Evolutionary conservation across 352 stramenopile species (phyloP).

Genomic region (Phytophthora idaei): DNA sequence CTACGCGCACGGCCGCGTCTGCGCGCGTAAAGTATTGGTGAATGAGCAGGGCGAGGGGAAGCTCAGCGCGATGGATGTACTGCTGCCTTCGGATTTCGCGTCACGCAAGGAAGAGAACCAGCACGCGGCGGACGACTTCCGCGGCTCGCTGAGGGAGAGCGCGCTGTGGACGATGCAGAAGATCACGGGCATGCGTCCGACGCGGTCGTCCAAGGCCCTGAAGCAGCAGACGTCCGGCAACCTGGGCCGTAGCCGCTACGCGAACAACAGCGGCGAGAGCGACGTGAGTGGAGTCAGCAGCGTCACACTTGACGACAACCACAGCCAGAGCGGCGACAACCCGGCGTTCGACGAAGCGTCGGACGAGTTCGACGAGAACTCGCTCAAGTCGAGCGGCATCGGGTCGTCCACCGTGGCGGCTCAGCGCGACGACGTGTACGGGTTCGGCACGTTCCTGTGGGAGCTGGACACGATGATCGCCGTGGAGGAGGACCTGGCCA

Average conservation of each 20-base stretch:
- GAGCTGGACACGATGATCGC: slow-evolving; percentile 79
- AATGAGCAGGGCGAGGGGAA: slow-evolving; percentile 81
- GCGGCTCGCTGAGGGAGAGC: slow-evolving; percentile 55
- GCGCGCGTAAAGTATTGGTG: slow-evolving; percentile 69
- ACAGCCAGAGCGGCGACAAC: slow-evolving; percentile 30
- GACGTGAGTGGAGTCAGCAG: slow-evolving; percentile 32
- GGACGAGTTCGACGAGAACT: slow-evolving; percentile 38
- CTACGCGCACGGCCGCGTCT: slow-evolving; percentile 63
- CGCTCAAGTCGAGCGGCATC: slow-evolving; percentile 31
- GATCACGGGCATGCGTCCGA: slow-evolving; percentile 28
- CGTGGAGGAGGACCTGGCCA: slow-evolving; percentile 58
- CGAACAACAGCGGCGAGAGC: slow-evolving; percentile 41
- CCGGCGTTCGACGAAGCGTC: slow-evolving; percentile 27
- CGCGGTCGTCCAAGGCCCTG: slow-evolving; percentile 7
- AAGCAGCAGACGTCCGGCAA: slow-evolving; percentile 17
- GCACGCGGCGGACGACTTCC: slow-evolving; percentile 33
- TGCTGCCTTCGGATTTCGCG: slow-evolving; percentile 37
- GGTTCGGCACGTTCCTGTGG: slow-evolving; percentile 76
- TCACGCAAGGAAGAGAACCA: slow-evolving; percentile 15
- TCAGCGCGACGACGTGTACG: slow-evolving; percentile 65
- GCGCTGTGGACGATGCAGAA: slow-evolving; percentile 51
- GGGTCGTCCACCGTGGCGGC: slow-evolving; percentile 23
- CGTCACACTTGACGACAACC: slow-evolving; percentile 39
- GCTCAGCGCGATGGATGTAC: slow-evolving; percentile 72
- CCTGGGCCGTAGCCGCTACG: slow-evolving; percentile 27